These are phyloP conservation scores for Microascus cirrosus DNA, from an alignment of 2,329 filamentous ascomycete genomes.

Conservation along the genomic window DNA sequence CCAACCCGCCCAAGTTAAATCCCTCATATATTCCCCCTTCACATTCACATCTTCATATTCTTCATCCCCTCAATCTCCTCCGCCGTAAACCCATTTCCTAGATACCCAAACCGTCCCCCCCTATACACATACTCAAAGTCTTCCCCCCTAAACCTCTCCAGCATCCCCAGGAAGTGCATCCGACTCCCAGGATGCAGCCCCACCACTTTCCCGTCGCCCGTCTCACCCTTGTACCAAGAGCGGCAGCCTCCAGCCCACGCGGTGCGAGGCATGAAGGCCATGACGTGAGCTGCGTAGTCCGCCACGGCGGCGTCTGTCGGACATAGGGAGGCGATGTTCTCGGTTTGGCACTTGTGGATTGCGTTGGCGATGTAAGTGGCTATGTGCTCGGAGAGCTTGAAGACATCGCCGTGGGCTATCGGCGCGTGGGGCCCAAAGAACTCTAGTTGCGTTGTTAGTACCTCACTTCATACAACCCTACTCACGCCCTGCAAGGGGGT, in stretches of 20 bases:
- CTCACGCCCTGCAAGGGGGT: no score
- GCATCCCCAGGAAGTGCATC: conserved; percentile 41
- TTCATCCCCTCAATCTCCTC: conserved; percentile 19
- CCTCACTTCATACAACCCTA: neutral
- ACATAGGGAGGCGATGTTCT: conserved; percentile 33
- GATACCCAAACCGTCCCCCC: conserved; percentile 30
- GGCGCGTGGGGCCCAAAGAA: conserved; percentile 41
- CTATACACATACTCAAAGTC: conserved; percentile 39
- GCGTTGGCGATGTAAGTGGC: conserved; percentile 37
- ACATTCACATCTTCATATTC: conserved; percentile 2
- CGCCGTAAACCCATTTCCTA: conserved; percentile 41
- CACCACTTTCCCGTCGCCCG: conserved; percentile 29
- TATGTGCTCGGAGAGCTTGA: conserved; percentile 39
- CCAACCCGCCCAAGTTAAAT: neutral
- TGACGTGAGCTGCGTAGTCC: conserved; percentile 38
- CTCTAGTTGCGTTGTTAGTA: conserved; percentile 15
- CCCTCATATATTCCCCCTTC: neutral
- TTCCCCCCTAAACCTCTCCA: conserved; percentile 36
- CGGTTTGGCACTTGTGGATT: conserved; percentile 36
- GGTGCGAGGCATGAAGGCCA: conserved; percentile 40
- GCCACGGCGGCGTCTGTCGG: conserved; percentile 33
- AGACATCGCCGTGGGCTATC: conserved; percentile 37
- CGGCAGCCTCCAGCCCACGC: conserved; percentile 34
- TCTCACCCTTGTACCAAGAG: conserved; percentile 40
- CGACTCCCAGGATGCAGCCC: conserved; percentile 39